Evolutionary conservation across 1,139 yeast genomes (phyloP).

Genomic region (Entelexis sorbosivorans): DNA sequence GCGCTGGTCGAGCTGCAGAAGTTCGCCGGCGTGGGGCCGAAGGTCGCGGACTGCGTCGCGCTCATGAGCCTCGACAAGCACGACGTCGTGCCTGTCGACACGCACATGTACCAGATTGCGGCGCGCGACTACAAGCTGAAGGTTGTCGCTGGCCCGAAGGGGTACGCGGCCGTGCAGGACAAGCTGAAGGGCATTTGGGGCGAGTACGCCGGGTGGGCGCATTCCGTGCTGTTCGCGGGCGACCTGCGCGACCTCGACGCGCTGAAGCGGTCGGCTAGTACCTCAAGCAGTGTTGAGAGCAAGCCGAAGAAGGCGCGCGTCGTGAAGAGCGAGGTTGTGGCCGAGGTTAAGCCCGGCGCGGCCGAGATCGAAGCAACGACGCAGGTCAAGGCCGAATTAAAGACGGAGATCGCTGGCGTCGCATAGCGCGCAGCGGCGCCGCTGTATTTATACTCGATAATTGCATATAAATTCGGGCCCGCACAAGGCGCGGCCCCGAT

Average conservation of each 20-base stretch:
- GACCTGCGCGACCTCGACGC: constrained; percentile 54
- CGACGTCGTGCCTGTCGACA: constrained; percentile 87
- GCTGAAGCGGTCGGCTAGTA: constrained; percentile 23
- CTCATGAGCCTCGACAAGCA: constrained; percentile 85
- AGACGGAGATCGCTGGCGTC: background rate
- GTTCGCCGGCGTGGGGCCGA: constrained; percentile 89
- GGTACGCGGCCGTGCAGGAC: constrained; percentile 49
- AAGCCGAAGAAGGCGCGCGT: background rate
- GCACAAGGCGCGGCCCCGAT: no score
- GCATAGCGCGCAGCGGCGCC: background rate
- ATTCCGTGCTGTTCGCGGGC: constrained; percentile 77
- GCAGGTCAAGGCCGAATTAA: background rate
- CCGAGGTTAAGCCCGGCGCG: background rate
- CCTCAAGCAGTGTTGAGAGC: no score
- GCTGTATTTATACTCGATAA: no score
- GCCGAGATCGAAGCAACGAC: background rate
- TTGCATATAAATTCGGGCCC: no score
- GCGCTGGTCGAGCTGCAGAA: constrained; percentile 56
- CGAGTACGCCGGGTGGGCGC: constrained; percentile 95
- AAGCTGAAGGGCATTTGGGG: constrained; percentile 72
- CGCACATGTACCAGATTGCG: constrained; percentile 92
- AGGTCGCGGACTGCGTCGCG: constrained; percentile 93
- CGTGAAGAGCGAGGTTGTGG: background rate
- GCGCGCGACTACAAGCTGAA: constrained; percentile 60
- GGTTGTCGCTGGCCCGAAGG: constrained; percentile 39